Percentiles rank a stretch among this genome's conserved stretches.
phyloP scores from a whole-genome alignment of 768 basidiomycete species.

The Sistotremastrum niveocremeum region DNA sequence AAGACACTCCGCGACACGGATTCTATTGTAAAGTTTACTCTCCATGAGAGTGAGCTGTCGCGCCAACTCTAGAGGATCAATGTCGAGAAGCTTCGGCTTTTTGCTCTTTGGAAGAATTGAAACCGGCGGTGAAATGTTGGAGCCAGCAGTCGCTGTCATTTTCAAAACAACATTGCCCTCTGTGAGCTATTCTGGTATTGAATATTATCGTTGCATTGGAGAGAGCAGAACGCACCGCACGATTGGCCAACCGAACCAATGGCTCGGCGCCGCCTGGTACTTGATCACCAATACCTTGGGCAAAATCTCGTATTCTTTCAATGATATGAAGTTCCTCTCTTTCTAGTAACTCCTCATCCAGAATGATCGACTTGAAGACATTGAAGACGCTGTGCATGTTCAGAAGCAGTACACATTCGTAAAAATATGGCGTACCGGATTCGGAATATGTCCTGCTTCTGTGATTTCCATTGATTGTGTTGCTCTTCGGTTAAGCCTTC shows the following conservation, averaged over 20 bases:
- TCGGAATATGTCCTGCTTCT: constrained; percentile 80
- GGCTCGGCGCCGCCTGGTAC: constrained; percentile 57
- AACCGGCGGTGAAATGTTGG: constrained; percentile 47
- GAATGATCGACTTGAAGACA: constrained; percentile 79
- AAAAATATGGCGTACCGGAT: constrained; percentile 46
- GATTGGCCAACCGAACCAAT: constrained; percentile 59
- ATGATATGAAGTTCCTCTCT: constrained; percentile 78
- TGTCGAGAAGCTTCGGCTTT: constrained; percentile 71
- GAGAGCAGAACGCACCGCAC: constrained; percentile 43
- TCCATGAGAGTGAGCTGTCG: constrained; percentile 90
- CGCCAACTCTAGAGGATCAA: constrained; percentile 82
- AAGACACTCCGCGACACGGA: constrained; percentile 83
- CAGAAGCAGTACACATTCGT: constrained; percentile 1
- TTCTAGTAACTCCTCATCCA: constrained; percentile 71
- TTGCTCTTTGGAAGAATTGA: constrained; percentile 64
- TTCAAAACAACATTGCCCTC: constrained; percentile 45
- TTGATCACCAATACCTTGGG: constrained; percentile 48
- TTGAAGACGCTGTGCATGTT: constrained; percentile 59
- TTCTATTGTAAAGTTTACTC: constrained; percentile 72
- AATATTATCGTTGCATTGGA: neutral
- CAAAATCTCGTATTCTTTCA: constrained; percentile 68
- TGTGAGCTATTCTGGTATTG: constrained; percentile 18
- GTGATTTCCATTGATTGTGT: constrained; percentile 62
- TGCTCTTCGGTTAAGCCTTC: constrained; percentile 47
- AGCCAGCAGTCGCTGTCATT: constrained; percentile 38